A percentile compares a stretch with the other conserved stretches of the same genome.
Evolutionary conservation across 78 protist genomes (phyloP).

Genomic region (Anaeramoeba ignava): DNA sequence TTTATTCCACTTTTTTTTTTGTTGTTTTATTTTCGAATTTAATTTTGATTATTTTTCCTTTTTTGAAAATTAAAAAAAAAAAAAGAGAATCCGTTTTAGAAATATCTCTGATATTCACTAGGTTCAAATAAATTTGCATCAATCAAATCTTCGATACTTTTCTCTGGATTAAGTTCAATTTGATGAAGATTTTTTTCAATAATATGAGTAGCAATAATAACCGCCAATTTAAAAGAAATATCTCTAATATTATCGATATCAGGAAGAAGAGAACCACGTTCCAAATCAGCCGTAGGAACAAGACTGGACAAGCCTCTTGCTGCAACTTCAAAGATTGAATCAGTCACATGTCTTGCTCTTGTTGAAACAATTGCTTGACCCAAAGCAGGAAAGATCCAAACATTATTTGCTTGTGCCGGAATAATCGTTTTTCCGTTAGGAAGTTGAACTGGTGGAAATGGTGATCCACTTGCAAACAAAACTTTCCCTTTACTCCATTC

Average conservation of each 20-base stretch:
- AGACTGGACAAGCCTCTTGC: constrained; percentile 45
- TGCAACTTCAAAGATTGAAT: constrained; percentile 52
- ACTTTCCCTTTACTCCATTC: constrained; percentile 60
- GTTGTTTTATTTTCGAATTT: too few relatives aligned
- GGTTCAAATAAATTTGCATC: too few relatives aligned
- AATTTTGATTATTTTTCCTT: too few relatives aligned
- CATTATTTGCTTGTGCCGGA: constrained; percentile 48
- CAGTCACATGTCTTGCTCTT: constrained; percentile 46
- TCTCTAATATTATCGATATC: constrained; percentile 31
- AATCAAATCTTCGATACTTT: too few relatives aligned
- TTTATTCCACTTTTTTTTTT: too few relatives aligned
- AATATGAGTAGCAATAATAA: constrained; percentile 30
- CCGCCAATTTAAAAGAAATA: constrained; percentile 41
- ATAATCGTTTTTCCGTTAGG: constrained; percentile 22
- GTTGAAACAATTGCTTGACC: constrained; percentile 60
- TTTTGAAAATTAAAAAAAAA: too few relatives aligned
- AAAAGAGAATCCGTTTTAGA: too few relatives aligned
- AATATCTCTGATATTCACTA: too few relatives aligned
- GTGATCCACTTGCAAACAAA: constrained; percentile 80
- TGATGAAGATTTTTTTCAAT: too few relatives aligned
- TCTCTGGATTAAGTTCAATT: too few relatives aligned
- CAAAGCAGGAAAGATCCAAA: constrained; percentile 85
- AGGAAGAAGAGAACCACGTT: constrained; percentile 36
- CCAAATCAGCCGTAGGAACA: constrained; percentile 1
- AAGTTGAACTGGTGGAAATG: constrained; percentile 49